Percentiles rank a stretch among this genome's conserved stretches.
Conservation (phyloP, 305 asterid species). For the Fraxinus albicans region DNA sequence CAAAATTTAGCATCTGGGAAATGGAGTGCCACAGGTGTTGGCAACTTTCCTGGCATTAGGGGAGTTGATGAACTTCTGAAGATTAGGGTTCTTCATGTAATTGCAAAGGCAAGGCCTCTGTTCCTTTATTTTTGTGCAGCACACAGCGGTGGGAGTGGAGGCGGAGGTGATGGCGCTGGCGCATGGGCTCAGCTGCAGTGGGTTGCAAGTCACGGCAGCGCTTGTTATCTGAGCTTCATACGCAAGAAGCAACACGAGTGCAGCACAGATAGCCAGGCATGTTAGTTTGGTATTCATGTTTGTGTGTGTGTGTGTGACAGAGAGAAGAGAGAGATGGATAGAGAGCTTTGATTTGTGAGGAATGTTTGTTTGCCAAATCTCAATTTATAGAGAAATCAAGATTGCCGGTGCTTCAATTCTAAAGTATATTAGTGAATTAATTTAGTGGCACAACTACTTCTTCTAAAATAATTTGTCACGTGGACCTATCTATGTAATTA, state of each 20-base stretch:
- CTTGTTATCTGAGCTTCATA: conserved; percentile 29
- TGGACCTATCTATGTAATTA: no score
- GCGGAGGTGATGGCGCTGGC: conserved; percentile 64
- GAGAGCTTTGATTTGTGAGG: conserved; percentile 2
- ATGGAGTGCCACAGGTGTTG: conserved; percentile 28
- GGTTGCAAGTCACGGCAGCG: conserved; percentile 63
- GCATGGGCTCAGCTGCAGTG: conserved; percentile 71
- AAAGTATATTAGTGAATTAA: neutral
- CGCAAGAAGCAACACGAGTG: conserved; percentile 34
- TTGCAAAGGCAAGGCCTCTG: conserved; percentile 77
- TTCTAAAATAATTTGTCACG: no score
- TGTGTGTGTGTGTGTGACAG: neutral
- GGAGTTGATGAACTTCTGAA: conserved; percentile 62
- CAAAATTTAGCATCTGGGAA: conserved; percentile 38
- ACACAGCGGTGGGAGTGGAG: conserved; percentile 43
- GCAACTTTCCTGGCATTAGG: conserved; percentile 72
- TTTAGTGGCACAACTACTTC: neutral
- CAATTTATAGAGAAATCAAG: conserved; percentile 36
- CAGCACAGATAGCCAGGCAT: conserved; percentile 32
- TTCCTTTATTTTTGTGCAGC: conserved; percentile 63
- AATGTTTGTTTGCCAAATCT: conserved; percentile 10
- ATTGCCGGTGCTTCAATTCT: neutral
- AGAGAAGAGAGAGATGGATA: neutral
- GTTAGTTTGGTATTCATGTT: conserved; percentile 35
- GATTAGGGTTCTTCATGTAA: conserved; percentile 67